Evolutionary conservation across 495 filamentous ascomycete genomes (phyloP), one percentile per base, ranked within the genome.

Genomic region (Eremomyces bilateralis): DNA sequence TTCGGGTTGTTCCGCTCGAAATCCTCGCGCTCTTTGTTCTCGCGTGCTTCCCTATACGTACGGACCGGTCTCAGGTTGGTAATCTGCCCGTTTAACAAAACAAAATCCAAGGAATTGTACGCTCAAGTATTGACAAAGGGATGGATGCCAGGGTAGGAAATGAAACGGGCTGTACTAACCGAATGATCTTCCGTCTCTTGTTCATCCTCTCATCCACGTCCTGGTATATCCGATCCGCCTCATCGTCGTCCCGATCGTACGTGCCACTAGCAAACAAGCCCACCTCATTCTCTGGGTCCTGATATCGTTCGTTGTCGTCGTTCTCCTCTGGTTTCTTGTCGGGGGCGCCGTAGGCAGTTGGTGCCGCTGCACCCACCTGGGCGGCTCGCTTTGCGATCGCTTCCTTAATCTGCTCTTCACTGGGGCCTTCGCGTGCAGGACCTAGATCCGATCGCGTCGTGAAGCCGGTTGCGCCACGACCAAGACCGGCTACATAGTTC

Each of bases 151-250:
- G 40, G 35, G 34, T 45, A 37, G 38, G 27, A 41, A 36, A 36
- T 47, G 40, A 42, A 50, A 28, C 36, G 43, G 39, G 40, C 20
- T n/a, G n/a, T 35, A 82, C 80, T 70, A 73, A 95, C 85, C 85
- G 90, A 72, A 82, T 69, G 44, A 61, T 62, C 58, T 76, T 85
- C 34, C 84, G 65, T 33, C 85, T 65, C 57, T 65, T 76, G 38
- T 85, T 84, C 81, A 95, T 93, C 60, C 76, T 84, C 54, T 95
- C 88, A 48, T 95, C 88, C 47, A 99, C 77, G 44, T 79, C 76
- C 47, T 80, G 71, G 53, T 92, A 99, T 50, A 99, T 92, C 41
- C 78, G 60, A 57, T 97, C 88, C 20, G 88, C 88, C 54, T 95
- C 88, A 45, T 95, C 88, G 45, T 99, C 88, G 33, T 95, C 90